A percentile compares a stretch with the other conserved stretches of the same genome.
Conservation (phyloP, 2,329 filamentous ascomycete genomes). For the Hortaea werneckii region DNA sequence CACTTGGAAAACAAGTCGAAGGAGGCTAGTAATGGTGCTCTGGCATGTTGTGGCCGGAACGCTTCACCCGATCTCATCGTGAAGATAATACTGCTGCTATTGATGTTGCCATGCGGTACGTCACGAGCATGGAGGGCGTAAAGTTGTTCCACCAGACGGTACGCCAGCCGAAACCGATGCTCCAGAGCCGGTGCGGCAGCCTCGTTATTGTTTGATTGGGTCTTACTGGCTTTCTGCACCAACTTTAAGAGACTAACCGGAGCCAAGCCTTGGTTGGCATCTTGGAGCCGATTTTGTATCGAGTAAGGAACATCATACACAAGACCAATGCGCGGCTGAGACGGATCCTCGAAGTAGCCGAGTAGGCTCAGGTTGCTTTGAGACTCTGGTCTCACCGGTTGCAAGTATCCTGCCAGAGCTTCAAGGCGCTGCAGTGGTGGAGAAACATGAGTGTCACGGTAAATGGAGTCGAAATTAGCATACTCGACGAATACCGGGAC, state of each 20-base stretch:
- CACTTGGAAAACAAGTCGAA: conserved; percentile 62
- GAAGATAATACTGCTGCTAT: conserved; percentile 58
- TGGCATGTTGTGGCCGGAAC: conserved; percentile 45
- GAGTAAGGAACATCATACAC: conserved; percentile 61
- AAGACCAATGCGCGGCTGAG: conserved; percentile 58
- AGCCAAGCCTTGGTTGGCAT: conserved; percentile 39
- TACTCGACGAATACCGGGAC: conserved; percentile 62
- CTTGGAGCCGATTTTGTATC: conserved; percentile 32
- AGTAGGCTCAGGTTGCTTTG: conserved; percentile 44
- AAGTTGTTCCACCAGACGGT: conserved; percentile 61
- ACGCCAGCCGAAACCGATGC: conserved; percentile 64
- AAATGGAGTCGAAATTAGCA: conserved; percentile 41
- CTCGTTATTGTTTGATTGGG: conserved; percentile 31
- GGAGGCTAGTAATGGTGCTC: conserved; percentile 59
- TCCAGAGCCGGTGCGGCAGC: conserved; percentile 53
- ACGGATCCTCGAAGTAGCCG: conserved; percentile 66
- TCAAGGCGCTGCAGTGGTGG: conserved; percentile 38
- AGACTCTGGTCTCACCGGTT: conserved; percentile 24
- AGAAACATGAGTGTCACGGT: conserved; percentile 37
- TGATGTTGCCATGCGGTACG: conserved; percentile 61
- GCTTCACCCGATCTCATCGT: conserved; percentile 38
- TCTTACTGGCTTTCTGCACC: conserved; percentile 36
- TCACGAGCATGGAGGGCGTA: conserved; percentile 62
- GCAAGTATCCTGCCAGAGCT: conserved; percentile 23
- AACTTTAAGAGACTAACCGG: conserved; percentile 40